These are phyloP conservation scores for Monosporozyma aerobia DNA, from an alignment of 805 yeast genomes.

Conservation along the genomic window DNA sequence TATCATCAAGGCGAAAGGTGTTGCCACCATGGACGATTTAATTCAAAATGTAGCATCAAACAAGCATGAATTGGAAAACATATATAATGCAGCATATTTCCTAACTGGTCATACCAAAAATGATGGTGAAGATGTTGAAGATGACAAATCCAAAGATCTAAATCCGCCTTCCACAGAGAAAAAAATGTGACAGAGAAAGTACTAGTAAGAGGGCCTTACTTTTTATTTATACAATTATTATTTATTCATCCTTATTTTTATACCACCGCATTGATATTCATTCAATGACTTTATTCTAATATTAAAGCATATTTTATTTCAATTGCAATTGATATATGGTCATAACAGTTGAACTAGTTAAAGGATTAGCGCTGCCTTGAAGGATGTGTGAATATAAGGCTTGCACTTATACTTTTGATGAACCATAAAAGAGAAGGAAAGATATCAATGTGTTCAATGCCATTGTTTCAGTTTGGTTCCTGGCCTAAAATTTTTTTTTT, in stretches of 20 bases:
- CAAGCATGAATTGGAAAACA: conserved; percentile 37
- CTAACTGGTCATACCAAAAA: neutral
- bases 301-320: too few species aligned
- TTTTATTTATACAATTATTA: neutral
- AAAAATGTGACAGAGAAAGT: neutral
- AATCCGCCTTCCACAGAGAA: neutral
- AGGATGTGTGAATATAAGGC: too few species aligned
- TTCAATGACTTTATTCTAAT: neutral
- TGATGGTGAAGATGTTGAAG: neutral
- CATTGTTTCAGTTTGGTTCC: too few species aligned
- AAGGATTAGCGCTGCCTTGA: too few species aligned
- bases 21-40: conserved; percentile 57
- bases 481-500: too few species aligned
- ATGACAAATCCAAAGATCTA: neutral
- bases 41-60: conserved; percentile 43
- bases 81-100: conserved; percentile 29
- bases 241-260: neutral
- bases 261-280: neutral
- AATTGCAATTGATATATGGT: too few species aligned
- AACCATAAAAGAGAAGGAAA: too few species aligned
- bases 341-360: too few species aligned
- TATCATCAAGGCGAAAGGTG: conserved; percentile 67
- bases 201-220: neutral
- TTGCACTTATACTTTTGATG: too few species aligned
- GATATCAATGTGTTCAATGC: too few species aligned